Evolutionary conservation across 768 basidiomycete species (phyloP), one percentile per base, ranked within the genome.

Genomic region (Cystobasidium tubakii): DNA sequence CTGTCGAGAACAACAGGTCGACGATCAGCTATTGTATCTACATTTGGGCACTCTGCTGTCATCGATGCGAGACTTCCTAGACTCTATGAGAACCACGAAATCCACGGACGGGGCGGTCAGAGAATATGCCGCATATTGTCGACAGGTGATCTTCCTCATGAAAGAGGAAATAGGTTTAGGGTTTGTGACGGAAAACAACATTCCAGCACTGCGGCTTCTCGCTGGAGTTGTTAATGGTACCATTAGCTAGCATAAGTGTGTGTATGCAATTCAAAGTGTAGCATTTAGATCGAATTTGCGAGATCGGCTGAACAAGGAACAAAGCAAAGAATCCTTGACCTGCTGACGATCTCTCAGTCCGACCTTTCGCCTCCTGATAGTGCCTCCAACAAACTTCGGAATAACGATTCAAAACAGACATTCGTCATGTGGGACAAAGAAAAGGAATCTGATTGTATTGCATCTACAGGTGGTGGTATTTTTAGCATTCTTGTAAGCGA

Each of bases 61-160:
- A 13, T 31, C 54, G 12, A 13, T 71, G 69, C 50, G 69, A 31
- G 69, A 71, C 25, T 53, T 54, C 31, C 69, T 71, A 19, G 69
- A 71, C 53, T 25, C 50, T 31, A 2, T 46, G 33, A 67, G 29
- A 13, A 27, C 31, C 39, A 33, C 10, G 17, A 31, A 10, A 13
- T 3, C 66, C 19, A 23, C 44, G n/a, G 44, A 36, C 44, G 25
- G 29, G 4, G 6, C 27, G 6, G 3, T 29, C 10, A 57, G 29
- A n/a, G 31, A 57, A 1, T 34, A 71, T 29, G 55, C 54, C 3
- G 33, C 19, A 31, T 36, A 36, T 34, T 55, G 69, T 44, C 10
- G 36, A 31, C 33, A 34, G 53, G 27, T 71, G 2, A 44, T 71
- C 29, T 34, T 23, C 27, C 29, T 31, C 42, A 21, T 71, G 69